A percentile compares a stretch with the other conserved stretches of the same genome.
Evolutionary conservation across 1,284 basidiomycete species (phyloP).

Genomic region (Peniophora sp.): DNA sequence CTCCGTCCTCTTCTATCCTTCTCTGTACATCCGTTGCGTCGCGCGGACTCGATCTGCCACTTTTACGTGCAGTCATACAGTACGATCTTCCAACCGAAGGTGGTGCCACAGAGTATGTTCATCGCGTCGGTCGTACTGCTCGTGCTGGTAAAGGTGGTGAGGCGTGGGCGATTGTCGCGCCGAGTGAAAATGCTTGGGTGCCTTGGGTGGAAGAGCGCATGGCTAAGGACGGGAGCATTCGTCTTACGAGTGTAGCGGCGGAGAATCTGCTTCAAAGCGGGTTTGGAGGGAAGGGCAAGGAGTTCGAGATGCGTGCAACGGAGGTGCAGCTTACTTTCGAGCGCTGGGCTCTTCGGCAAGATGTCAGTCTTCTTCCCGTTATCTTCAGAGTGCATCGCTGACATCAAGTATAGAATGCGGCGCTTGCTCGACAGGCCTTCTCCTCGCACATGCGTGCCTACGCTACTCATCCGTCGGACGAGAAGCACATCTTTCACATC

Average conservation of each 20-base stretch:
- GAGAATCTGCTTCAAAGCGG: slow-evolving; percentile 73
- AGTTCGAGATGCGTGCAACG: slow-evolving; percentile 89
- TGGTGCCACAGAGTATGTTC: slow-evolving; percentile 94
- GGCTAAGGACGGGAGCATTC: slow-evolving; percentile 34
- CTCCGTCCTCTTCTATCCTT: slow-evolving; percentile 58
- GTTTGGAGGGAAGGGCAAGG: slow-evolving; percentile 76
- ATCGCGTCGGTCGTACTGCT: slow-evolving; percentile 94
- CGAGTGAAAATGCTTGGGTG: slow-evolving; percentile 85
- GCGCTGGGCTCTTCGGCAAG: slow-evolving; percentile 76
- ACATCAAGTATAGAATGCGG: slow-evolving; percentile 48
- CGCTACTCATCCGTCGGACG: slow-evolving; percentile 91
- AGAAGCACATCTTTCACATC: slow-evolving; percentile 95
- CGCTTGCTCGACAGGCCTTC: slow-evolving; percentile 81
- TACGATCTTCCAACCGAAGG: slow-evolving; percentile 98
- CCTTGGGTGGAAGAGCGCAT: slow-evolving; percentile 82
- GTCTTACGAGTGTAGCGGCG: slow-evolving; percentile 32
- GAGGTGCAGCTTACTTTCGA: slow-evolving; percentile 95
- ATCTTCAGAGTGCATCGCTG: slow-evolving; percentile 1
- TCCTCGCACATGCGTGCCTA: slow-evolving; percentile 93
- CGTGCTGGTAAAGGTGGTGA: slow-evolving; percentile 85
- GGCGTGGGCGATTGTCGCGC: slow-evolving; percentile 89
- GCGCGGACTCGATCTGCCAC: slow-evolving; percentile 93
- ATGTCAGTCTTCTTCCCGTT: slow-evolving; percentile 51
- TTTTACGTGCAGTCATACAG: slow-evolving; percentile 92
- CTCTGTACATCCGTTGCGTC: slow-evolving; percentile 97